Evolutionary conservation across 2,329 filamentous ascomycete species (phyloP), one percentile per base, ranked within the genome.

Genomic region (Fusarium sp.): DNA sequence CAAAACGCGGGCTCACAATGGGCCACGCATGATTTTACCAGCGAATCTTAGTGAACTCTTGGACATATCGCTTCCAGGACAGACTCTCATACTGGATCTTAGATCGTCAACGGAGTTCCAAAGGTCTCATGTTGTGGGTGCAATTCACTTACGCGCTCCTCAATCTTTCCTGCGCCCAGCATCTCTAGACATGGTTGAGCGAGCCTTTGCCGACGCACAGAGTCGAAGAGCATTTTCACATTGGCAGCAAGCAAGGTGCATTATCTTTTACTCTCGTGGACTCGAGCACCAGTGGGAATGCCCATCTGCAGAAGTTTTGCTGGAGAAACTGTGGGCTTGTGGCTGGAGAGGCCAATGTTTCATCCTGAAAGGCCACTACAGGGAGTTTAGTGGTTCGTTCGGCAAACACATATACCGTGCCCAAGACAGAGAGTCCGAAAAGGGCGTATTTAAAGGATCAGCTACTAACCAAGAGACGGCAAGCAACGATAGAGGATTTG

Each of bases 301-400:
- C 39, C 84, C 84, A 1, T 74, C 81, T 3, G 84, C 85, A 4
- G 79, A 81, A 15, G 74, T 80, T 0, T 70, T 88, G 4, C 73
- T 80, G 20, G 74, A 79, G 39, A 85, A 84, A 61, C 78, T 88
- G 52, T 80, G 76, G 49, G 72, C 73, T 17, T 79, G 80, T 66
- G 83, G 81, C 22, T 88, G 86, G 86, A 63, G 67, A 1, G 86
- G 86, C 3, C 80, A 82, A 40, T 83, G 80, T 60, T 87, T 87
- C 68, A 77, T 87, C 9, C 78, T 88, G 33, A 87, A 87, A 69
- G 85, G 86, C 0, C 83, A 86, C 53, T 88, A 84, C 70, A 80
- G 81, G 46, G 85, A 87, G 64, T 87, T 87, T 62, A 84, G 83
- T 17, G 78, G 79, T 26, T 84, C 83, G 0, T 87, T 86, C 64